Evolutionary conservation across 805 yeast species (phyloP).

Genomic region (Candida krabiensis): DNA sequence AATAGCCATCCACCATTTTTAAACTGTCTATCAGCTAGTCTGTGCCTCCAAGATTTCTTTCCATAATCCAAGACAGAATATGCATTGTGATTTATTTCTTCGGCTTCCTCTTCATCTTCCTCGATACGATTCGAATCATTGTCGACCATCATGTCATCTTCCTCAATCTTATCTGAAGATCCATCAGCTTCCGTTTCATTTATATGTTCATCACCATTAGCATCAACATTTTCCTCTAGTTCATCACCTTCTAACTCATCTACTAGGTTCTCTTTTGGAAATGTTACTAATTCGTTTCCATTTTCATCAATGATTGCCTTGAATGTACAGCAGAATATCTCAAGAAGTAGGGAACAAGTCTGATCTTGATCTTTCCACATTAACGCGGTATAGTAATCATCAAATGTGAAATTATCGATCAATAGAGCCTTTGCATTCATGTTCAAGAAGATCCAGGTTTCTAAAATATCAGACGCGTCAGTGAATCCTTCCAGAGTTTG

Average conservation of each 20-base stretch:
- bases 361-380: constrained; percentile 45
- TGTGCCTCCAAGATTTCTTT: constrained; percentile 72
- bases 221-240: constrained; percentile 16
- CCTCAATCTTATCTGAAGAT: constrained; percentile 18
- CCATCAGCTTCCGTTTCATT: constrained; percentile 7
- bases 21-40: constrained; percentile 71
- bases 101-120: constrained; percentile 27
- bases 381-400: constrained; percentile 66
- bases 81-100: constrained; percentile 43
- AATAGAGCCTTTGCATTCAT: constrained; percentile 62
- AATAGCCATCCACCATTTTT: constrained; percentile 86
- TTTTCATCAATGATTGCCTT: constrained; percentile 51
- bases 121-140: constrained; percentile 26
- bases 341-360: constrained; percentile 56
- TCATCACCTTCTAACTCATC: constrained; percentile 25
- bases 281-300: constrained; percentile 24
- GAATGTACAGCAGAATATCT: constrained; percentile 66
- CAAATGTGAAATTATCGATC: constrained; percentile 77
- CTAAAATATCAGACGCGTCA: constrained; percentile 49
- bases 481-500: constrained; percentile 21
- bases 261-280: constrained; percentile 29
- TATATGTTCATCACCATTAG: neutral
- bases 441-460: constrained; percentile 74
- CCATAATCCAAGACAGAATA: constrained; percentile 52
- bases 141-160: constrained; percentile 19